Evolutionary conservation across 1,139 yeast genomes (phyloP).

Genomic region (Pichia sp.): DNA sequence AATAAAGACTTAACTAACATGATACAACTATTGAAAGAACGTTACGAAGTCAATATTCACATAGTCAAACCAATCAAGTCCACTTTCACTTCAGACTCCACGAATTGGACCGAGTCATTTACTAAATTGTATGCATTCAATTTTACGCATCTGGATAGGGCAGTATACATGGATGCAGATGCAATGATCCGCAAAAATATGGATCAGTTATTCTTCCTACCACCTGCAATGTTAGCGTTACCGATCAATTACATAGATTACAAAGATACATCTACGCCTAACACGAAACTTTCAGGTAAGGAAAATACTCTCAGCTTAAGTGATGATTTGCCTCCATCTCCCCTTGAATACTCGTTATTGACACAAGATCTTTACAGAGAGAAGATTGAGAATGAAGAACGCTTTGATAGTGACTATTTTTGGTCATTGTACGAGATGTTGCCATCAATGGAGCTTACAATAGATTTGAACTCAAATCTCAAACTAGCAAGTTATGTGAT

Average conservation of each 20-base stretch:
- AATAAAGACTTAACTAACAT: constrained; percentile 2
- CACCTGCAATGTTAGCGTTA: constrained; percentile 30
- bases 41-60: constrained; percentile 1
- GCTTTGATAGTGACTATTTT: constrained; percentile 9
- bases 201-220: constrained; percentile 44
- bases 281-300: constrained; percentile 1
- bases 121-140: constrained; percentile 50
- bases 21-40: neutral
- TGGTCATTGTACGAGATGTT: constrained; percentile 12
- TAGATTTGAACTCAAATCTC: constrained; percentile 12
- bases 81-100: constrained; percentile 2
- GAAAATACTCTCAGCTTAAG: constrained; percentile 1
- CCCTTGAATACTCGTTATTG: constrained; percentile 15
- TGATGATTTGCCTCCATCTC: constrained; percentile 12
- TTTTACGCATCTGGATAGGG: constrained; percentile 40
- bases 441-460: constrained; percentile 18
- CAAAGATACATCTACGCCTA: constrained; percentile 3
- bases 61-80: constrained; percentile 5
- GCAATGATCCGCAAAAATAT: constrained; percentile 32
- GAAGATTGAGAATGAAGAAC: constrained; percentile 11
- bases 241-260: constrained; percentile 29
- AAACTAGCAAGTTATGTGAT: constrained; percentile 38
- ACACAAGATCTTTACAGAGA: constrained; percentile 17
- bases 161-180: constrained; percentile 41
- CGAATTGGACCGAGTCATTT: constrained; percentile 43